Percentiles rank a stretch among this genome's conserved stretches.
Evolutionary conservation across 148 eudicot genomes (phyloP).

Genomic region (Dysphania ambrosioides): DNA sequence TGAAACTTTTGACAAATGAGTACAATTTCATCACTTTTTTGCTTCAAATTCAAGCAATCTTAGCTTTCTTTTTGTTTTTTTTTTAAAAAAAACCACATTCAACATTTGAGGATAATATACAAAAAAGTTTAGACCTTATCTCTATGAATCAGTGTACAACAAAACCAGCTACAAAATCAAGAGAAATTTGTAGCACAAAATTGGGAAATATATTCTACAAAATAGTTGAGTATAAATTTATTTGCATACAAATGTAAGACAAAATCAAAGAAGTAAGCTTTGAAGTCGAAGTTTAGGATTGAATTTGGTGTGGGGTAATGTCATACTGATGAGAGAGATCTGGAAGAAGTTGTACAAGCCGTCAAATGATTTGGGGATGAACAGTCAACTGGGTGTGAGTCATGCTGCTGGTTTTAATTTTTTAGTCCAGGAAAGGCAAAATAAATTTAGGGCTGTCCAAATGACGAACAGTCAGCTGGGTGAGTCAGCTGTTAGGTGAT

Average conservation of each 20-base stretch:
- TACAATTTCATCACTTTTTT: constrained; percentile 8
- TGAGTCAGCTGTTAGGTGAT: too few species aligned
- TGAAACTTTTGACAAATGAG: constrained; percentile 13
- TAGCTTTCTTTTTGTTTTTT: too few species aligned
- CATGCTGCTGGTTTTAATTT: too few species aligned
- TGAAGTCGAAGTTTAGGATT: background rate
- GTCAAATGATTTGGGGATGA: background rate
- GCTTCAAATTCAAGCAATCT: constrained; percentile 8
- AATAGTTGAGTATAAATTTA: background rate
- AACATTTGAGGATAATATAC: background rate
- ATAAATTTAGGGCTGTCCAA: too few species aligned
- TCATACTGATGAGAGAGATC: too few species aligned
- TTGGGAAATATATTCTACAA: constrained; percentile 1
- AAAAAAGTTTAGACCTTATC: constrained; percentile 10
- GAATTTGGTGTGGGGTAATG: background rate
- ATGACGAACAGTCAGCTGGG: too few species aligned
- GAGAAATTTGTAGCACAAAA: background rate
- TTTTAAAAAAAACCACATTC: constrained; percentile 16
- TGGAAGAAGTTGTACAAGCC: too few species aligned
- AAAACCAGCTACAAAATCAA: background rate
- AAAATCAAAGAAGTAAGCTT: background rate
- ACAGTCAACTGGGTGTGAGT: too few species aligned
- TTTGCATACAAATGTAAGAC: background rate
- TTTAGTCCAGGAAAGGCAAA: too few species aligned
- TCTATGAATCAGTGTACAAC: constrained; percentile 12